phyloP scores from a whole-genome alignment of 352 stramenopile genomes.

The Blastocystis sp. region DNA sequence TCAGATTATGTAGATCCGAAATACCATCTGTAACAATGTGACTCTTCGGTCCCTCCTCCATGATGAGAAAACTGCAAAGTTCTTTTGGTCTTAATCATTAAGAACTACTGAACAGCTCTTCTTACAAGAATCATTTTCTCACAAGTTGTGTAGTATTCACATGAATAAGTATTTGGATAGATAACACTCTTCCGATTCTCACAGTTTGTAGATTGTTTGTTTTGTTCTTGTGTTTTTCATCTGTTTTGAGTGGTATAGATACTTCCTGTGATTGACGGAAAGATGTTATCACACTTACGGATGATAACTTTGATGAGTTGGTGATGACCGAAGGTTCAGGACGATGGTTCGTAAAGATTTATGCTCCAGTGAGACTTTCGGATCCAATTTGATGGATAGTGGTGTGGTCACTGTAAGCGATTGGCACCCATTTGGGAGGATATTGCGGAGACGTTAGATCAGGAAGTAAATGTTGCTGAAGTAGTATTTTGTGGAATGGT shows the following conservation, averaged over 20 bases:
- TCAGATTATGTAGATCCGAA: background rate
- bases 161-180: no score
- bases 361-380: background rate
- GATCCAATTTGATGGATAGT: background rate
- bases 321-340: conserved; percentile 22
- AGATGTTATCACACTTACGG: conserved; percentile 37
- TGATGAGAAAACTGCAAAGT: no score
- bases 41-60: background rate
- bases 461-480: conserved; percentile 52
- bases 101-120: background rate
- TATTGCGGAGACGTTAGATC: conserved; percentile 11
- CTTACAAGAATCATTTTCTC: no score
- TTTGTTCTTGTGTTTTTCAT: no score
- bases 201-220: no score
- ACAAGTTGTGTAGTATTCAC: no score
- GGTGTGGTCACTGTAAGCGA: conserved; percentile 61
- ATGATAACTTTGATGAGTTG: conserved; percentile 47
- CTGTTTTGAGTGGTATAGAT: no score
- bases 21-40: background rate
- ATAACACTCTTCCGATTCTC: no score
- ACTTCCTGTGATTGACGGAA: no score
- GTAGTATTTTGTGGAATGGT: background rate
- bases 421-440: conserved; percentile 55
- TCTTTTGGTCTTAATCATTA: background rate
- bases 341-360: conserved; percentile 59